These are phyloP conservation scores for Dendrobium catenatum DNA, from an alignment of 106 monocot genomes.

Conservation along the genomic window DNA sequence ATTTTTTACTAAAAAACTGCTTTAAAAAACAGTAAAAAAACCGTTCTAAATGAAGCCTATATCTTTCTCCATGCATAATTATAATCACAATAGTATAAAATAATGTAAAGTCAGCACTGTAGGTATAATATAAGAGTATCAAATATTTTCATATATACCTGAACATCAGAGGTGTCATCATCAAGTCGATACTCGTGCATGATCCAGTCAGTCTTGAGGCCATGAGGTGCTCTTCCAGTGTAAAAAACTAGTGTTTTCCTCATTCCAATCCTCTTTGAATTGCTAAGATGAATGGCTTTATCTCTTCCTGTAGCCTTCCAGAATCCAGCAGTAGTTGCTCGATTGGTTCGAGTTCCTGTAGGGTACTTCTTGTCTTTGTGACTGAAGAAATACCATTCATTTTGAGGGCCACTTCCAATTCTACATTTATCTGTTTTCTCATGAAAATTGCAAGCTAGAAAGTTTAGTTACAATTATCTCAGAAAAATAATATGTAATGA, in stretches of 20 bases:
- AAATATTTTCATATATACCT: neutral
- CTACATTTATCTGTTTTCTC: conserved; percentile 52
- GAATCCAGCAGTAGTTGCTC: conserved; percentile 65
- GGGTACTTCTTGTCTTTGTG: conserved; percentile 85
- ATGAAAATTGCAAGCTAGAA: neutral
- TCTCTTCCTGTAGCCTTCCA: conserved; percentile 84
- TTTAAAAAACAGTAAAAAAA: too few species aligned
- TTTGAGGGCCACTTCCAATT: conserved; percentile 63
- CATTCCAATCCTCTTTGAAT: conserved; percentile 77
- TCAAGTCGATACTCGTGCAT: conserved; percentile 89
- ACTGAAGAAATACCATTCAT: conserved; percentile 82
- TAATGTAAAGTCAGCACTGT: neutral
- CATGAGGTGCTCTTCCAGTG: conserved; percentile 80
- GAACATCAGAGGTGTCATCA: conserved; percentile 19
- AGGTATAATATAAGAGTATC: neutral
- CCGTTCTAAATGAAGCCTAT: too few species aligned
- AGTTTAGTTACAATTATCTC: too few species aligned
- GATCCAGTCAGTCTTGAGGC: conserved; percentile 91
- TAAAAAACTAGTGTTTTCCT: conserved; percentile 91
- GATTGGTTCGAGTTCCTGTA: conserved; percentile 60
- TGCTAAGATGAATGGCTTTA: conserved; percentile 39
- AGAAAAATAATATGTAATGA: too few species aligned
- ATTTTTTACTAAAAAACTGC: too few species aligned
- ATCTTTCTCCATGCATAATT: neutral
- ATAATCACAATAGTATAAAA: too few species aligned